Conservation (phyloP, 2,329 filamentous ascomycete species). For the Microsporum canis region DNA sequence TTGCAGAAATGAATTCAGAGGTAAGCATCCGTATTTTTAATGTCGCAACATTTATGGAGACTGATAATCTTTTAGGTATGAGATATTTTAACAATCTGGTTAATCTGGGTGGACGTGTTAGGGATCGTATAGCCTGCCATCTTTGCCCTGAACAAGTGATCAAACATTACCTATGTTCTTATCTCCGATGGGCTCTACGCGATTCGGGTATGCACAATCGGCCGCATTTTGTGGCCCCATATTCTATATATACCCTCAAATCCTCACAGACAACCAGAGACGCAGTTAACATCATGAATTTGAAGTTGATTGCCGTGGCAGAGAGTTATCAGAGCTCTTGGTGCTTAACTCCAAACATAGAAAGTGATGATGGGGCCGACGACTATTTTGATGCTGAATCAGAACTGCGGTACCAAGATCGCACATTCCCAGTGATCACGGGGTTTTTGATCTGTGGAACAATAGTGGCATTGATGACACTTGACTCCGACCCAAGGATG, state of each 20-base stretch:
- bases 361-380: slow-evolving; percentile 1
- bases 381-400: slow-evolving; percentile 8
- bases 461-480: slow-evolving; percentile 43
- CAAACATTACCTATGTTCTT: slow-evolving; percentile 34
- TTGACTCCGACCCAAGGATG: slow-evolving; percentile 31
- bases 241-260: slow-evolving; percentile 36
- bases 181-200: slow-evolving; percentile 43
- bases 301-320: slow-evolving; percentile 35
- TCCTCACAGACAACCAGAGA: slow-evolving; percentile 29
- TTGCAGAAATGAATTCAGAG: slow-evolving; percentile 36
- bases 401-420: slow-evolving; percentile 10
- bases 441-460: slow-evolving; percentile 45
- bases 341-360: slow-evolving; percentile 6
- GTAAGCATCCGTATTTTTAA: slow-evolving; percentile 19
- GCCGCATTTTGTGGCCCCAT: slow-evolving; percentile 32
- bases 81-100: slow-evolving; percentile 42
- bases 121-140: slow-evolving; percentile 38
- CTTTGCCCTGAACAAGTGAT: slow-evolving; percentile 29
- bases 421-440: slow-evolving; percentile 40
- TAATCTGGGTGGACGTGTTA: slow-evolving; percentile 39
- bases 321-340: slow-evolving; percentile 30
- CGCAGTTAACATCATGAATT: slow-evolving; percentile 34
- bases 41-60: background rate
- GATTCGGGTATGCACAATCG: slow-evolving; percentile 36
- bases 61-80: slow-evolving; percentile 29